Base-by-base conservation (phyloP, 2,329 filamentous ascomycete species). In the Pseudocercospora eumusae region DNA sequence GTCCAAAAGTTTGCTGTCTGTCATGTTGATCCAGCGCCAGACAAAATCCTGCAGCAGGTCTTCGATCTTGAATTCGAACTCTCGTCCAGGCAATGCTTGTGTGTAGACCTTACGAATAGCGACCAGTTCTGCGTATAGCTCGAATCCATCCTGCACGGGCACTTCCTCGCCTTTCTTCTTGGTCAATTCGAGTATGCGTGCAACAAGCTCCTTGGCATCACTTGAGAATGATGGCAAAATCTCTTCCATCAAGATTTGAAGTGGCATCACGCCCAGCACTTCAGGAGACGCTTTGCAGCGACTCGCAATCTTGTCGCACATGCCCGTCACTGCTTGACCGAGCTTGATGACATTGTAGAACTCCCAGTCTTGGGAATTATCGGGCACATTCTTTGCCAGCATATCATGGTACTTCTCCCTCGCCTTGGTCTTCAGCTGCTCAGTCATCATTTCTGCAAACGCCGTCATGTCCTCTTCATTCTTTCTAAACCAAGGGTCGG, bases 311-410 rank as follows among this genome's bases (percentile, higher is more conserved):
- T 89, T 91, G 70, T 96, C 88, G 66, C 90, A 91, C 31, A 97
- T 82, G 68, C 91, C 92, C 54, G 92, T 88, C 4, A 98, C 91
- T 0, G 87, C 86, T 73, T 95, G 91, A 15, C 93, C 92, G 23
- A 99, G 84, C 72, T 93, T 86, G 62, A 97, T 92, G 60, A 98
- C 89, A 75, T 98, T 91, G 65, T 85, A 89, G 74, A 96, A 93
- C 68, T 97, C 87, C 93, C 95, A 97, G 55, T 91, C 84, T 66
- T 92, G 87, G 69, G 91, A 88, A 59, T 88, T 85, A 33, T 89
- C 84, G 1, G 93, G 92, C 1, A 99, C 88, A 71, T 93, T 85
- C 64, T 88, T 86, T 62, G 93, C 86, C 54, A 98, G 84, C 66
- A 93, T 87, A 27, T 84, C 85, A 59, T 89, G 85, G 73, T 99